Evolutionary conservation across 176 grass and related monocot species (phyloP).

Genomic region (Pontederia paniculata): DNA sequence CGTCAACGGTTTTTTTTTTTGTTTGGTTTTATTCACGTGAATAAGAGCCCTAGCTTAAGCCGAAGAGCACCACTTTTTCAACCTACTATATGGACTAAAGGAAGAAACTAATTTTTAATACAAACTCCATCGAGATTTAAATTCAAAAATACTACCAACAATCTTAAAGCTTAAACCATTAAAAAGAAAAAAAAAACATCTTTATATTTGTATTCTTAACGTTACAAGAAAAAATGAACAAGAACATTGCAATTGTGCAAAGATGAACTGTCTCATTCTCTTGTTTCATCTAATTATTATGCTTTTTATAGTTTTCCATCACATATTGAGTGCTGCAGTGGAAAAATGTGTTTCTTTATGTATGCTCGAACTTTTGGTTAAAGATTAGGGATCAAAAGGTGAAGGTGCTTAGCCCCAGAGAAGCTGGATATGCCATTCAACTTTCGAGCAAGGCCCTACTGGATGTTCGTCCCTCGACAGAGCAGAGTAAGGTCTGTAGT

Average conservation of each 20-base stretch:
- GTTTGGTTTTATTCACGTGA: too few relatives aligned
- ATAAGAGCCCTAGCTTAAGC: too few relatives aligned
- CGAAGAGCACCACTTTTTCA: too few relatives aligned
- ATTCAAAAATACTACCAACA: too few relatives aligned
- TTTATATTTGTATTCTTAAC: too few relatives aligned
- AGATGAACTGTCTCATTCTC: not conserved
- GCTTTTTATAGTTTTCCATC: slow-evolving; percentile 13
- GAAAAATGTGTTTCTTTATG: slow-evolving; percentile 9
- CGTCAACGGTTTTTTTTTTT: too few relatives aligned
- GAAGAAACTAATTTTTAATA: too few relatives aligned
- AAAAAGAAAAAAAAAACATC: too few relatives aligned
- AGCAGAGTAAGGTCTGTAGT: slow-evolving; percentile 55
- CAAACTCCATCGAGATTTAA: too few relatives aligned
- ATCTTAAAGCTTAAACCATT: too few relatives aligned
- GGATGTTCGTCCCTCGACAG: slow-evolving; percentile 81
- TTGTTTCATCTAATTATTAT: slow-evolving; percentile 3
- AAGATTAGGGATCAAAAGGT: slow-evolving; percentile 98
- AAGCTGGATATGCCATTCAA: slow-evolving; percentile 91
- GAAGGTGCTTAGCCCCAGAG: slow-evolving; percentile 78
- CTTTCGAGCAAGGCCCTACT: slow-evolving; percentile 67
- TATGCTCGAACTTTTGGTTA: slow-evolving; percentile 11
- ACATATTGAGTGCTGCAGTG: slow-evolving; percentile 6
- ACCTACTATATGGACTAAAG: too few relatives aligned
- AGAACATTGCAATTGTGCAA: not conserved
- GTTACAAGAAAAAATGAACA: too few relatives aligned